Percentiles rank a stretch among this genome's conserved stretches.
Conservation (phyloP, 306 rosid genomes). For the Cucurbita pepo region DNA sequence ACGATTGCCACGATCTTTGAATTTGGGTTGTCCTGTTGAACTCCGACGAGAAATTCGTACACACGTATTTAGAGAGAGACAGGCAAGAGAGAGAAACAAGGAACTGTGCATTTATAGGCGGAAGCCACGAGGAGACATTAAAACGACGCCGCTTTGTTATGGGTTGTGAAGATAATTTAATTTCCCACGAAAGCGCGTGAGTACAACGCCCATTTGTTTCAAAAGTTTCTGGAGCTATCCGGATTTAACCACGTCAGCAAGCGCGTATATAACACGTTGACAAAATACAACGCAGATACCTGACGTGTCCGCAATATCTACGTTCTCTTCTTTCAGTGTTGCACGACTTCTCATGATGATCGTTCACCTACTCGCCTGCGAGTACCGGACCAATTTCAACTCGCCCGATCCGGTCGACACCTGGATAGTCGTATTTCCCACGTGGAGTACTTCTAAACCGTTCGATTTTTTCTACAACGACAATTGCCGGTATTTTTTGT, state of each 20-base stretch:
- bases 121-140: neutral
- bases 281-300: slow-evolving; percentile 4
- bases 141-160: neutral
- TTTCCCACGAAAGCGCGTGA: slow-evolving; percentile 14
- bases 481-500: neutral
- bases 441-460: neutral
- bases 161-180: neutral
- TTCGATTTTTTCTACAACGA: neutral
- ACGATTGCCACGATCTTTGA: neutral
- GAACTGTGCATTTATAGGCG: neutral
- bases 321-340: neutral
- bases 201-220: neutral
- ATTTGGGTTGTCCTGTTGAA: neutral
- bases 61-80: neutral
- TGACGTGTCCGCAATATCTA: slow-evolving; percentile 4
- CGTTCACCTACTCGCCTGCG: neutral
- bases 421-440: neutral
- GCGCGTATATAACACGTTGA: neutral
- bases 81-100: neutral
- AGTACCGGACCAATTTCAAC: neutral
- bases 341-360: neutral
- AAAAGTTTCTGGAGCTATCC: slow-evolving; percentile 2
- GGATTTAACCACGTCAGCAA: slow-evolving; percentile 23
- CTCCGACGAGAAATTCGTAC: neutral
- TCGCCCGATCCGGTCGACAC: neutral